Base-by-base conservation (phyloP, 1,139 yeast species). In the Saccharomycopsis hybrid region DNA sequence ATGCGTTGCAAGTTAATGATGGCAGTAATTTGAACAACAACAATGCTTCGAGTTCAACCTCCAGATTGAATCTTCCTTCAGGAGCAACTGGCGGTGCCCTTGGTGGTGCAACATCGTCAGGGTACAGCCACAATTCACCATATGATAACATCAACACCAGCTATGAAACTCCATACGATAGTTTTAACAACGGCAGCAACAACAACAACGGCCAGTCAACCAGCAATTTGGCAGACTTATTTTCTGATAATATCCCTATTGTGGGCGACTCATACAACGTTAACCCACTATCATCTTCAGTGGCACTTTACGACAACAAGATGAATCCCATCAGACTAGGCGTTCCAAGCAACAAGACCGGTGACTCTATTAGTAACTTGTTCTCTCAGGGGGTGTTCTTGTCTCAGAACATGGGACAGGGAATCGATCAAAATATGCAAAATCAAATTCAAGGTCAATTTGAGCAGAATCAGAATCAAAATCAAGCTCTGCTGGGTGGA, bases 351-450 rank as follows among this genome's bases (percentile, higher is more conserved):
- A 18, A n/a, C 3, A 30, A 11, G 7, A 47, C 46, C 5, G 52
- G 41, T 7, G 41, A 41, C 4, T 13, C 41, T 32, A 27, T 43
- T n/a, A 25, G 37, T 18, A 38, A 49, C 25, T 24, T 47, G 7
- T 51, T 49, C 43, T 24, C 40, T 25, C 52, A 47, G 35, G 55
- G 55, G n/a, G 50, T 52, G n/a, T 36, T 50, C 13, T 27, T 52
- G 7, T 46, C 52, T 7, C 52, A 47, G 36, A 44, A 52, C 30
- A 41, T 44, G 27, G 53, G 53, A 5, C 33, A 30, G n/a, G 51
- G 50, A 5, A 35, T 50, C 28, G 49, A 46, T 31, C 51, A 32
- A 13, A 38, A 39, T 4, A 27, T 27, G n/a, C 51, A 47, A 40
- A 50, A 44, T 11, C 49, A 45, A 35, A 52, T 52, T 35, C 51